phyloP scores from a whole-genome alignment of 106 monocot species.

The Phalaenopsis aphrodite region DNA sequence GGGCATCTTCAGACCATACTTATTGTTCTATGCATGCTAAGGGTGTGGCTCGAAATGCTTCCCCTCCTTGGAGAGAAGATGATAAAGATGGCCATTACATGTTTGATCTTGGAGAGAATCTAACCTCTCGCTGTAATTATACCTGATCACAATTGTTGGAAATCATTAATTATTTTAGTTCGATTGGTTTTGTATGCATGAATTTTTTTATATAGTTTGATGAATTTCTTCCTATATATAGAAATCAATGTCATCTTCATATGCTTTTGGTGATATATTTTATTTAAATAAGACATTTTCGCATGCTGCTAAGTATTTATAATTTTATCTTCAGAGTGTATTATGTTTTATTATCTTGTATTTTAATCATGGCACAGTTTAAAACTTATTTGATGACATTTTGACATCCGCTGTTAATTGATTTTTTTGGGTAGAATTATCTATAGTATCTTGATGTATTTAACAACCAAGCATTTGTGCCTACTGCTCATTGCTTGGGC shows the following conservation, averaged over 20 bases:
- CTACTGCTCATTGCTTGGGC: background rate
- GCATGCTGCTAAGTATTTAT: background rate
- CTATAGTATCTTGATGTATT: background rate
- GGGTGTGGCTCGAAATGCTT: slow-evolving; percentile 50
- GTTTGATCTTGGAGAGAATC: slow-evolving; percentile 88
- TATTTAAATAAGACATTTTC: no score
- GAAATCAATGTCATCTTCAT: background rate
- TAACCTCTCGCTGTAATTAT: slow-evolving; percentile 95
- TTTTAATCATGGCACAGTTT: no score
- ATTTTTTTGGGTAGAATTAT: background rate
- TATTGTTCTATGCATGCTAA: slow-evolving; percentile 42
- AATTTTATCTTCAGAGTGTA: background rate
- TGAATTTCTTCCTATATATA: background rate
- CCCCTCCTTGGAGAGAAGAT: slow-evolving; percentile 92
- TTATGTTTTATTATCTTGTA: background rate
- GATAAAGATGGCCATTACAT: slow-evolving; percentile 97
- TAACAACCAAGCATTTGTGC: background rate
- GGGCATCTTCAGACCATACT: slow-evolving; percentile 29
- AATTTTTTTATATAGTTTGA: background rate
- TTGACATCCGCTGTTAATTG: background rate
- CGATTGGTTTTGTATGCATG: background rate
- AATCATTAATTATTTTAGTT: background rate
- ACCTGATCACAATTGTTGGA: slow-evolving; percentile 31
- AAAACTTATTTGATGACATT: no score
- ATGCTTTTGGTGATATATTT: background rate